Conservation (phyloP, 148 eudicot genomes). For the Fagopyrum homotropicum region DNA sequence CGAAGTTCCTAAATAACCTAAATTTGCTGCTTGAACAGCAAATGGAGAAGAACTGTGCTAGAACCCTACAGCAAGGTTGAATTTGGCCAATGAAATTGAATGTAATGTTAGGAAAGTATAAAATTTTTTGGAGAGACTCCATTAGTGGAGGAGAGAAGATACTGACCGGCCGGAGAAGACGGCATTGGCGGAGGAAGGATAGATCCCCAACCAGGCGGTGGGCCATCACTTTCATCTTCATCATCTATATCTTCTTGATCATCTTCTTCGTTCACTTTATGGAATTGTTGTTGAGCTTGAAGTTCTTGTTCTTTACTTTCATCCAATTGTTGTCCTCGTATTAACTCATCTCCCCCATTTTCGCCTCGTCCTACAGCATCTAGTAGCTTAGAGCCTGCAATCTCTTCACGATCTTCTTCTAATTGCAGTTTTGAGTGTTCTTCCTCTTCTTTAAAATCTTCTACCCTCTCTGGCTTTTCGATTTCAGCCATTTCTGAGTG, state of each 20-base stretch:
- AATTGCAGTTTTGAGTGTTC: not conserved
- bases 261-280: constrained; percentile 2
- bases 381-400: not conserved
- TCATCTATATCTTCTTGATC: constrained; percentile 2
- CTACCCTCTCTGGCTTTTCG: not conserved
- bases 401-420: not conserved
- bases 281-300: too few species aligned
- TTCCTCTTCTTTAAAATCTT: constrained; percentile 4
- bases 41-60: too few species aligned
- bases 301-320: not conserved
- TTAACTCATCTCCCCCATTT: not conserved
- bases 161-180: too few species aligned
- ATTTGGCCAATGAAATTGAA: too few species aligned
- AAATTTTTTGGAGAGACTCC: too few species aligned
- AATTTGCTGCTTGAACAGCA: too few species aligned
- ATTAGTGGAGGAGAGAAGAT: too few species aligned
- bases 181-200: not conserved
- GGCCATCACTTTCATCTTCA: constrained; percentile 16
- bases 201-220: constrained; percentile 21
- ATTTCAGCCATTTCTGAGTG: constrained; percentile 3
- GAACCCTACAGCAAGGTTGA: too few species aligned
- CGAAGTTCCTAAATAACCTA: too few species aligned
- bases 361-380: not conserved
- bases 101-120: too few species aligned
- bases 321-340: constrained; percentile 3